Conservation (phyloP, 1,284 basidiomycete genomes). For the Xanthoconium separans region DNA sequence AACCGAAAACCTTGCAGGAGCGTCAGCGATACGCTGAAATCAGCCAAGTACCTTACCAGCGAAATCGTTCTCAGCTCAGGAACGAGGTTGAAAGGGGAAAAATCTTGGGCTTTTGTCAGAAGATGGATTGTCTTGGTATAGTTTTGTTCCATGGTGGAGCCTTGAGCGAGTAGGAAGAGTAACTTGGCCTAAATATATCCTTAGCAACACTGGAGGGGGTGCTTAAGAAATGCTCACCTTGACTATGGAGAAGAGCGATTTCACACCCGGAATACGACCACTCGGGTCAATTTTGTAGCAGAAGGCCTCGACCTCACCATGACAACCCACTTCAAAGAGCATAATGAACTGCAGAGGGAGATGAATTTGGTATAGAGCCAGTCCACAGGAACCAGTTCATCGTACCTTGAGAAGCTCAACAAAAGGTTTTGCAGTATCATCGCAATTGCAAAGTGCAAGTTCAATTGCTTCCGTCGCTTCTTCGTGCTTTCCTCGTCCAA, state of each 20-base stretch:
- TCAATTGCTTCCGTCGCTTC: constrained; percentile 1
- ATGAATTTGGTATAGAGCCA: background rate
- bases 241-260: background rate
- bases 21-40: background rate
- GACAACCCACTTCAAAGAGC: background rate
- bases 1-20: constrained; percentile 8
- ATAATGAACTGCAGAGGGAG: background rate
- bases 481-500: constrained; percentile 15
- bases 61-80: constrained; percentile 1
- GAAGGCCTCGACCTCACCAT: background rate
- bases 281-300: background rate
- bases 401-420: constrained; percentile 8
- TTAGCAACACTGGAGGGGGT: background rate
- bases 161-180: constrained; percentile 1
- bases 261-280: background rate
- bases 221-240: background rate
- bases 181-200: background rate
- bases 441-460: background rate
- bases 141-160: background rate
- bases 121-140: background rate
- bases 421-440: background rate
- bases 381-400: background rate
- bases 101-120: background rate
- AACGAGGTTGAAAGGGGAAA: background rate
- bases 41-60: background rate